A percentile compares a stretch with the other conserved stretches of the same genome.
Conservation (phyloP, 2,329 filamentous ascomycete genomes). For the Pseudogymnoascus sp. region DNA sequence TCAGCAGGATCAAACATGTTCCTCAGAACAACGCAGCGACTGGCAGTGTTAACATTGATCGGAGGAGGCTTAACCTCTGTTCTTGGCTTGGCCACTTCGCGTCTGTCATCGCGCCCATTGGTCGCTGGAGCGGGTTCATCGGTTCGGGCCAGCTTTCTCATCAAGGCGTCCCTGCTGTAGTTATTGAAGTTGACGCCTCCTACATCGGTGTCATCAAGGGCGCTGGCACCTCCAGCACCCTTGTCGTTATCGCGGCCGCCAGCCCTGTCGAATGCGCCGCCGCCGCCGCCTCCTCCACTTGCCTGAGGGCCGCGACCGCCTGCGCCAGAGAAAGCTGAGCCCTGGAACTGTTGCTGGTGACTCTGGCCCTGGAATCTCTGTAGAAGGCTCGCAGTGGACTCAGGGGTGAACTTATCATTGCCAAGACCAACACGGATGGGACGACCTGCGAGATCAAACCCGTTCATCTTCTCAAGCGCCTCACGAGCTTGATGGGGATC, state of each 20-base stretch:
- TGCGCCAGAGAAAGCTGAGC: conserved; percentile 83
- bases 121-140: conserved; percentile 66
- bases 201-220: conserved; percentile 94
- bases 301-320: conserved; percentile 80
- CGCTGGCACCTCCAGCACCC: conserved; percentile 78
- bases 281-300: conserved; percentile 47
- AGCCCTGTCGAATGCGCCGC: conserved; percentile 76
- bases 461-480: conserved; percentile 98
- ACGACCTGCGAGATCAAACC: conserved; percentile 93
- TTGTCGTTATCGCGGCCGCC: conserved; percentile 86
- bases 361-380: conserved; percentile 83
- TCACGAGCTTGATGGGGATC: conserved; percentile 87
- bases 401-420: conserved; percentile 99
- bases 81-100: conserved; percentile 68
- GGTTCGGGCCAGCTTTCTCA: conserved; percentile 95
- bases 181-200: conserved; percentile 99
- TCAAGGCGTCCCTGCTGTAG: conserved; percentile 95
- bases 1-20: conserved; percentile 92
- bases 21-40: conserved; percentile 85
- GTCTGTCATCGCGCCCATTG: conserved; percentile 51
- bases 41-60: conserved; percentile 84
- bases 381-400: conserved; percentile 86
- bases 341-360: conserved; percentile 67
- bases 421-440: conserved; percentile 97
- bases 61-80: conserved; percentile 71